A percentile compares a stretch with the other conserved stretches of the same genome.
phyloP scores from a whole-genome alignment of 2,329 filamentous ascomycete species.

The Aspergillus fructus region DNA sequence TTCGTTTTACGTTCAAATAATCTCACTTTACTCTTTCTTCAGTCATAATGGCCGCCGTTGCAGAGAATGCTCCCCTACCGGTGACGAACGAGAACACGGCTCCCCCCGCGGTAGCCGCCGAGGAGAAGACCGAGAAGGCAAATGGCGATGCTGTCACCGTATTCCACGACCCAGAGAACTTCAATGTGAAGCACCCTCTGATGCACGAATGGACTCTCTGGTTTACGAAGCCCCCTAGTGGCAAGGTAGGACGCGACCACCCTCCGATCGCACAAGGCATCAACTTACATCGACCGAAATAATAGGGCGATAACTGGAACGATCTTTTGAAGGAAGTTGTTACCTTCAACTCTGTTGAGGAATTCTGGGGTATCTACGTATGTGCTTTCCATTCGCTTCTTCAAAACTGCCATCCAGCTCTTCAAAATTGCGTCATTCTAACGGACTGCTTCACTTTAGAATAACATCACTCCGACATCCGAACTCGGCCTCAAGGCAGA shows the following conservation, averaged over 20 bases:
- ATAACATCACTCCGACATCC: constrained; percentile 96
- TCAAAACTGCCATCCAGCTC: neutral
- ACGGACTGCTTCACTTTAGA: constrained; percentile 57
- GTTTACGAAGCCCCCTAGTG: constrained; percentile 97
- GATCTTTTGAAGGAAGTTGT: constrained; percentile 98
- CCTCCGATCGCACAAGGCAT: neutral
- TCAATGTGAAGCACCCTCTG: constrained; percentile 98
- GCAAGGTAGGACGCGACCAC: constrained; percentile 66
- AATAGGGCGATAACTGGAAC: constrained; percentile 94
- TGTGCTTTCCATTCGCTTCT: constrained; percentile 39
- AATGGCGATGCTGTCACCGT: constrained; percentile 75
- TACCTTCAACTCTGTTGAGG: constrained; percentile 96
- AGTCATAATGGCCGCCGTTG: constrained; percentile 38
- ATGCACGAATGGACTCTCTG: constrained; percentile 98
- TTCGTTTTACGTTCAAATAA: constrained; percentile 10
- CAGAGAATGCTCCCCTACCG: constrained; percentile 35
- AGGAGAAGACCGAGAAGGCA: constrained; percentile 37
- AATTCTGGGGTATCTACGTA: constrained; percentile 99
- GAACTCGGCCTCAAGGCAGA: constrained; percentile 97
- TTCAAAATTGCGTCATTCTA: constrained; percentile 4
- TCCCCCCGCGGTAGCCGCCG: constrained; percentile 49
- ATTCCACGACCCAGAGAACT: constrained; percentile 98
- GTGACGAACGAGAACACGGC: constrained; percentile 56
- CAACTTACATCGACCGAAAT: constrained; percentile 9
- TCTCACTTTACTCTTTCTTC: constrained; percentile 1